Evolutionary conservation across 2,329 filamentous ascomycete species (phyloP).

Genomic region (Colletotrichum abscissum): DNA sequence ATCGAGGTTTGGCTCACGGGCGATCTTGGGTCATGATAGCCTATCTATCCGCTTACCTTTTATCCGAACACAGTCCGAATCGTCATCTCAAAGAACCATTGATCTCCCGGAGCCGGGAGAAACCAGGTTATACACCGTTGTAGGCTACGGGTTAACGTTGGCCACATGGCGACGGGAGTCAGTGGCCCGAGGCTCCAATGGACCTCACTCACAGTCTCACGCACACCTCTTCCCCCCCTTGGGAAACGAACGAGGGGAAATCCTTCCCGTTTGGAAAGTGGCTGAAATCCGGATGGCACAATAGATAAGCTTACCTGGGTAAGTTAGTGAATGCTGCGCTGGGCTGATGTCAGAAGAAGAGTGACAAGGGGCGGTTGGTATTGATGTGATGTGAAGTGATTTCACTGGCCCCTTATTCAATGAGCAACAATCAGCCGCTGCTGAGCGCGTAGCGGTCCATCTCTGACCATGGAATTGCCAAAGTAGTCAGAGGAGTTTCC

Average conservation of each 20-base stretch:
- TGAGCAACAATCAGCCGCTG: not conserved
- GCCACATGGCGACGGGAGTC: not conserved
- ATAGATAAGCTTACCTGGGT: not conserved
- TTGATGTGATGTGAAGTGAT: not conserved
- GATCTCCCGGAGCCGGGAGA: too few species aligned
- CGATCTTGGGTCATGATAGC: not conserved
- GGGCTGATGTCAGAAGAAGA: conserved; percentile 1
- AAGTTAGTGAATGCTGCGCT: not conserved
- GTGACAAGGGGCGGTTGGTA: not conserved
- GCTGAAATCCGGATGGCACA: not conserved
- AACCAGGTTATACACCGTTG: not conserved
- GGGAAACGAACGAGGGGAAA: not conserved
- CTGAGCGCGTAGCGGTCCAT: not conserved
- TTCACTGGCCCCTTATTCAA: not conserved
- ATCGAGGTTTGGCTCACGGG: not conserved
- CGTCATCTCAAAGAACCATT: too few species aligned
- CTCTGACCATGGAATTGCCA: not conserved
- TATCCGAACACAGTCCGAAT: too few species aligned
- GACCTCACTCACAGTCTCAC: not conserved
- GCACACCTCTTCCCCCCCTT: too few species aligned
- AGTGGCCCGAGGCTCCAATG: not conserved
- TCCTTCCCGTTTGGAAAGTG: not conserved
- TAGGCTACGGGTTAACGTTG: not conserved
- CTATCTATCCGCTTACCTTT: not conserved
- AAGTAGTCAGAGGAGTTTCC: not conserved